Evolutionary conservation across 2,329 filamentous ascomycete species (phyloP), one percentile per base, ranked within the genome.

Genomic region (Dactylella cylindrospora): DNA sequence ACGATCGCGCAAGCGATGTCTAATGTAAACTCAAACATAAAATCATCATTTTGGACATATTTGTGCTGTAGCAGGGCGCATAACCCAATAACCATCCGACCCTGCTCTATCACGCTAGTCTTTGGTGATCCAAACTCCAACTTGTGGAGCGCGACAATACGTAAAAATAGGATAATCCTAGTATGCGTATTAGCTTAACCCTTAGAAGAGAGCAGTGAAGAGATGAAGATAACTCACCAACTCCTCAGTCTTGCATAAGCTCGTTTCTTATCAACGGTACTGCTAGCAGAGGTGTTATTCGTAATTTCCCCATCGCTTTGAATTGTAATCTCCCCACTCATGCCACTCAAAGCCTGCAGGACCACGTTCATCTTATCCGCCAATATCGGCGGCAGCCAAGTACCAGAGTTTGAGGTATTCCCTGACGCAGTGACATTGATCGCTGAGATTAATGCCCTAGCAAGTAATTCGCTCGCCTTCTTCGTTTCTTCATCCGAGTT

Each of bases 321-420:
- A 25, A 52, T 55, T 25, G 46, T 49, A 10, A 65, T 47, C 20
- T 60, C 53, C 31, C 54, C 45, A 13, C 46, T 41, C 19, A 38
- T 40, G 10, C 39, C 50, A 26, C 40, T 50, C 50, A 57, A 25
- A 10, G n/a, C 31, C 23, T 67, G 65, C 43, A 68, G 44, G 41
- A 68, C 57, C 39, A 55, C 61, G 54, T 66, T 67, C 46, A 69
- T 22, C 46, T 68, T 68, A 46, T 69, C 68, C n/a, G 68, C 65
- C 47, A 70, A 52, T 23, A 66, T 55, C 3, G 65, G 36, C 26
- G 68, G 60, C 22, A 70, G 61, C n/a, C 49, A 52, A 19, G 61
- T 36, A 1, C 65, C 66, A 1, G 55, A 40, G 28, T 59, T 51
- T 20, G 15, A 5, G 12, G 41, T 57, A 22, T 41, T 54, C 38